phyloP scores from a whole-genome alignment of 2,329 filamentous ascomycete genomes.

The Pestalotiopsis sp. region DNA sequence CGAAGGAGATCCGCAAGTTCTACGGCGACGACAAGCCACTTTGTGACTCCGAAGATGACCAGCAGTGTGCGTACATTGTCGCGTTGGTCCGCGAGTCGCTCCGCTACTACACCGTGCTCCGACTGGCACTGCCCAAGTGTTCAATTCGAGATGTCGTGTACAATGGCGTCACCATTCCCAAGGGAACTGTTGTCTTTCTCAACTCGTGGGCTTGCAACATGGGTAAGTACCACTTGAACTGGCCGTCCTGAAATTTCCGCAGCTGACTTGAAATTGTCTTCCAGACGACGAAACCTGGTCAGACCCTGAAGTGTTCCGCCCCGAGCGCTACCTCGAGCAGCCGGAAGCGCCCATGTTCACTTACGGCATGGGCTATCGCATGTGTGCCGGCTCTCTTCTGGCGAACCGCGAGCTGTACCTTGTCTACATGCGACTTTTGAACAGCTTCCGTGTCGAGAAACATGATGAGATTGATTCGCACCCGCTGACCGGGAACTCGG shows the following conservation, averaged over 20 bases:
- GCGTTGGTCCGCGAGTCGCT: conserved; percentile 66
- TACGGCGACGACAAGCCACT: conserved; percentile 59
- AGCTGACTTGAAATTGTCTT: not conserved
- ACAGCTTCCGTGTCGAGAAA: conserved; percentile 46
- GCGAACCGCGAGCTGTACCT: conserved; percentile 69
- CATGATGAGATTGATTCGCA: not conserved
- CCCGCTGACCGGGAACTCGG: not conserved
- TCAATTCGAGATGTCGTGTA: conserved; percentile 64
- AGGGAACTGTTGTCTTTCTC: conserved; percentile 65
- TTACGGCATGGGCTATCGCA: conserved; percentile 67
- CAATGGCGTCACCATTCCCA: conserved; percentile 59
- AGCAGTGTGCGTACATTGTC: conserved; percentile 64
- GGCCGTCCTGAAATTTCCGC: not conserved
- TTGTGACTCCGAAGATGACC: conserved; percentile 65
- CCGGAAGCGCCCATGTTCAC: conserved; percentile 67
- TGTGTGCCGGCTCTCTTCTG: conserved; percentile 66
- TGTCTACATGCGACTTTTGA: conserved; percentile 63
- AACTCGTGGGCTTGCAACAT: conserved; percentile 73
- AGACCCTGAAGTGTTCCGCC: conserved; percentile 61
- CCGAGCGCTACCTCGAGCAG: conserved; percentile 65
- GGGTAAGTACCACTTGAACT: conserved; percentile 40
- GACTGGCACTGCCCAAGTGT: conserved; percentile 63
- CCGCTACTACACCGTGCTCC: conserved; percentile 64
- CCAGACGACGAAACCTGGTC: conserved; percentile 46
- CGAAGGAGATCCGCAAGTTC: conserved; percentile 60